Conservation (phyloP, 768 basidiomycete species). For the Tephrocybe sp. region DNA sequence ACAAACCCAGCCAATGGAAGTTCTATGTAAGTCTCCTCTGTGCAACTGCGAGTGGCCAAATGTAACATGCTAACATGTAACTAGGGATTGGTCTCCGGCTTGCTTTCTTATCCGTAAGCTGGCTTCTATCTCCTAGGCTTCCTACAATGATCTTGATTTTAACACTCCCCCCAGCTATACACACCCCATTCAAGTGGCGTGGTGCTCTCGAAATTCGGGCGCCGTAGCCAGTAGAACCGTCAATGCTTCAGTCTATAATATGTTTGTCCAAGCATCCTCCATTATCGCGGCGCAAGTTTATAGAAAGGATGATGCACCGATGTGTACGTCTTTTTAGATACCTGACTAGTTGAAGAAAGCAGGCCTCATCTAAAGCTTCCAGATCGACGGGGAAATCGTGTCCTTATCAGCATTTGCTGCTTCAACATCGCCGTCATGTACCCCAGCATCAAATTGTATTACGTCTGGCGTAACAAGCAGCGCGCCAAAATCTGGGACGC, state of each 20-base stretch:
- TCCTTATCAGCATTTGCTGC: slow-evolving; percentile 49
- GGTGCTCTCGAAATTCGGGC: slow-evolving; percentile 64
- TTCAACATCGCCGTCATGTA: slow-evolving; percentile 55
- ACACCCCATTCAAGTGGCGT: slow-evolving; percentile 55
- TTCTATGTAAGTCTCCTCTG: slow-evolving; percentile 42
- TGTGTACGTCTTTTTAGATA: slow-evolving; percentile 35
- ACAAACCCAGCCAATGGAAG: slow-evolving; percentile 49
- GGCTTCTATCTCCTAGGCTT: not conserved
- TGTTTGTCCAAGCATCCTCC: slow-evolving; percentile 47
- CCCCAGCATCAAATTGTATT: slow-evolving; percentile 53
- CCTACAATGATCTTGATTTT: not conserved
- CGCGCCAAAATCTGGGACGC: slow-evolving; percentile 55
- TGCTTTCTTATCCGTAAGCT: slow-evolving; percentile 44
- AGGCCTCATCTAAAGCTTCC: not conserved
- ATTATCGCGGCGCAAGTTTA: slow-evolving; percentile 60
- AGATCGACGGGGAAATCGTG: slow-evolving; percentile 60
- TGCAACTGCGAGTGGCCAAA: not conserved
- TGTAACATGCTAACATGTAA: not conserved
- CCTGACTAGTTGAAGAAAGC: not conserved
- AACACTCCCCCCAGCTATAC: slow-evolving; percentile 32
- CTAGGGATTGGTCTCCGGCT: slow-evolving; percentile 41
- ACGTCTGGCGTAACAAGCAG: slow-evolving; percentile 57
- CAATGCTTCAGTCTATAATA: slow-evolving; percentile 60
- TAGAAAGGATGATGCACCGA: slow-evolving; percentile 53
- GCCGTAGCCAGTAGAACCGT: slow-evolving; percentile 60